Conservation (phyloP, 2,329 filamentous ascomycete species). For the Nigrograna mackinnonii region DNA sequence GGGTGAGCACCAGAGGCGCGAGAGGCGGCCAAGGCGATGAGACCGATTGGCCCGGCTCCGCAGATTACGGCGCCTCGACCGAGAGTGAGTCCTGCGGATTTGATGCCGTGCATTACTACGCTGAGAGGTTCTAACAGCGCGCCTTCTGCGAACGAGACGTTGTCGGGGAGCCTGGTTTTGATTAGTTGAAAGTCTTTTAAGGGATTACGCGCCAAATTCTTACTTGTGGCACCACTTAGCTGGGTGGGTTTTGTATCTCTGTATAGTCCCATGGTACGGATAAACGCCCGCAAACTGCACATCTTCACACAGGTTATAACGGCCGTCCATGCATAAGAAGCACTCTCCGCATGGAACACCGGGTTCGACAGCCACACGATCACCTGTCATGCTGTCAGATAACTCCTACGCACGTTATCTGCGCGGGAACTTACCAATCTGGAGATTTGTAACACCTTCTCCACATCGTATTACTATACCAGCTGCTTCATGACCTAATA, state of each 20-base stretch:
- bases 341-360: slow-evolving; percentile 66
- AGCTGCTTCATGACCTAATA: slow-evolving; percentile 68
- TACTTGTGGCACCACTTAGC: slow-evolving; percentile 54
- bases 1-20: slow-evolving; percentile 67
- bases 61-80: slow-evolving; percentile 62
- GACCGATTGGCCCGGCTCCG: slow-evolving; percentile 67
- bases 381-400: slow-evolving; percentile 55
- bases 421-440: slow-evolving; percentile 34
- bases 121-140: slow-evolving; percentile 68
- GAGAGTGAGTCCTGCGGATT: slow-evolving; percentile 55
- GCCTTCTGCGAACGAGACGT: slow-evolving; percentile 60
- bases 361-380: slow-evolving; percentile 69
- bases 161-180: slow-evolving; percentile 52
- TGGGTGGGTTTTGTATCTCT: slow-evolving; percentile 64
- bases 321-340: slow-evolving; percentile 62
- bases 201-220: slow-evolving; percentile 1
- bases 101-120: slow-evolving; percentile 65
- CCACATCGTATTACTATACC: slow-evolving; percentile 63
- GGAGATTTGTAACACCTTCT: slow-evolving; percentile 57
- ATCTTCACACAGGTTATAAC: slow-evolving; percentile 67
- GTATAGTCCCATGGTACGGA: slow-evolving; percentile 63
- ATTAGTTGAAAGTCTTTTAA: slow-evolving; percentile 3
- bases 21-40: slow-evolving; percentile 64
- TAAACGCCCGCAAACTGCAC: slow-evolving; percentile 66
- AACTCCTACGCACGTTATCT: too few species aligned